Evolutionary conservation across 495 filamentous ascomycete genomes (phyloP).

Genomic region (Neurospora discreta): DNA sequence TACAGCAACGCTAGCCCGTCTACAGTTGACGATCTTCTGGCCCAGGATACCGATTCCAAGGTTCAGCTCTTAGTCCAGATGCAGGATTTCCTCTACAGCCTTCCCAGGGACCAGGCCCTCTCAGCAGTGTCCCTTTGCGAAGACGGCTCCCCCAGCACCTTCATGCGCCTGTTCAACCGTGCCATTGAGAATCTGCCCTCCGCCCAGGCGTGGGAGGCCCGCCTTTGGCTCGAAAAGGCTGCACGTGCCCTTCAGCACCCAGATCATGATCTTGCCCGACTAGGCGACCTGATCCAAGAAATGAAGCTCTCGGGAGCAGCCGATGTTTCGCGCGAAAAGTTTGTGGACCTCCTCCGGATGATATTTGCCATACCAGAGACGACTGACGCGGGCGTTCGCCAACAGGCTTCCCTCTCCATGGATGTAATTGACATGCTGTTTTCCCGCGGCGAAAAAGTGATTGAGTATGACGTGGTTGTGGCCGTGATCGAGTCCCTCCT

Average conservation of each 20-base stretch:
- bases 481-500: slow-evolving; percentile 25
- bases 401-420: slow-evolving; percentile 20
- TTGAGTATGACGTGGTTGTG: slow-evolving; percentile 28
- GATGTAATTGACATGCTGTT: slow-evolving; percentile 28
- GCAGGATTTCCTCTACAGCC: slow-evolving; percentile 7
- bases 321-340: slow-evolving; percentile 21
- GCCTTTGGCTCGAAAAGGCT: slow-evolving; percentile 17
- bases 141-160: slow-evolving; percentile 1
- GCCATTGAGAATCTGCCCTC: slow-evolving; percentile 17
- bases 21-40: slow-evolving; percentile 3
- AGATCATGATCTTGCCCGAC: not conserved
- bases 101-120: not conserved
- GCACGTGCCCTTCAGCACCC: slow-evolving; percentile 1
- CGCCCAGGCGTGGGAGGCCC: slow-evolving; percentile 18
- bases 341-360: slow-evolving; percentile 21
- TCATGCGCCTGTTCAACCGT: slow-evolving; percentile 16
- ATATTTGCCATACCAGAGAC: slow-evolving; percentile 15
- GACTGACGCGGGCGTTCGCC: not conserved
- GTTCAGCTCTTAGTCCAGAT: slow-evolving; percentile 14
- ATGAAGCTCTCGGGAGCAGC: slow-evolving; percentile 16
- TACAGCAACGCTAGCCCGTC: slow-evolving; percentile 21
- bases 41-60: slow-evolving; percentile 15
- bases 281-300: slow-evolving; percentile 14
- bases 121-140: not conserved
- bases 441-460: slow-evolving; percentile 20